Evolutionary conservation across 768 basidiomycete genomes (phyloP).

Genomic region (Lentinula lateritia): DNA sequence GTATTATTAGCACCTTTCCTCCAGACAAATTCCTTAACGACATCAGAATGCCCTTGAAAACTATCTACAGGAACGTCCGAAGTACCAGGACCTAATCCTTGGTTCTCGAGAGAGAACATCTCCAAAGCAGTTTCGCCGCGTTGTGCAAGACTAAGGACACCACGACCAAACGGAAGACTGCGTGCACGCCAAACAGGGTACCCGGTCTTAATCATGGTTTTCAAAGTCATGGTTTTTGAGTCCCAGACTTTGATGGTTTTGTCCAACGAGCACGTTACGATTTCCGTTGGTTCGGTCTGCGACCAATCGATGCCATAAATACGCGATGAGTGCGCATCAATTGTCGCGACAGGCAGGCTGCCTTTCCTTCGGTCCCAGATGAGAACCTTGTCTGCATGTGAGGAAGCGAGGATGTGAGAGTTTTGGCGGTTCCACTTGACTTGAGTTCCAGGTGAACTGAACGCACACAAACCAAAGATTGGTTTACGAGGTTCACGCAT

Average conservation of each 20-base stretch:
- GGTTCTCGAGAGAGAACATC: constrained; percentile 56
- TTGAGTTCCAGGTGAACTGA: constrained; percentile 75
- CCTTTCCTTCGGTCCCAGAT: constrained; percentile 99
- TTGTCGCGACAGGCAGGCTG: constrained; percentile 68
- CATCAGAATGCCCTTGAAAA: constrained; percentile 87
- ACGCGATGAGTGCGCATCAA: constrained; percentile 82
- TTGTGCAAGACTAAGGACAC: constrained; percentile 84
- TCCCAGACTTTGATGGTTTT: constrained; percentile 90
- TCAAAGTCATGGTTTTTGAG: constrained; percentile 26
- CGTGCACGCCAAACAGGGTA: constrained; percentile 96
- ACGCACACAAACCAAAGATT: constrained; percentile 59
- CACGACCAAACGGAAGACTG: constrained; percentile 86
- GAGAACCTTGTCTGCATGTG: constrained; percentile 80
- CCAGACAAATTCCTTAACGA: constrained; percentile 99
- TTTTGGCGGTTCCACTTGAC: constrained; percentile 96
- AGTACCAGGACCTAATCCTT: constrained; percentile 9
- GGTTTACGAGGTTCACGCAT: constrained; percentile 66
- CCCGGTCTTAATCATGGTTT: constrained; percentile 56
- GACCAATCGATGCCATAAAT: constrained; percentile 99
- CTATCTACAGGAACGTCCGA: constrained; percentile 51
- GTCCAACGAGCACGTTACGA: constrained; percentile 94
- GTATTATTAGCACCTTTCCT: constrained; percentile 48
- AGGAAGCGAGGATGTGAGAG: constrained; percentile 81
- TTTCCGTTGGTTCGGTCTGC: constrained; percentile 61
- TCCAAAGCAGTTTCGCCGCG: constrained; percentile 79